Base-by-base conservation (phyloP, 2,329 filamentous ascomycete genomes). In the Hirsutella thompsonii region DNA sequence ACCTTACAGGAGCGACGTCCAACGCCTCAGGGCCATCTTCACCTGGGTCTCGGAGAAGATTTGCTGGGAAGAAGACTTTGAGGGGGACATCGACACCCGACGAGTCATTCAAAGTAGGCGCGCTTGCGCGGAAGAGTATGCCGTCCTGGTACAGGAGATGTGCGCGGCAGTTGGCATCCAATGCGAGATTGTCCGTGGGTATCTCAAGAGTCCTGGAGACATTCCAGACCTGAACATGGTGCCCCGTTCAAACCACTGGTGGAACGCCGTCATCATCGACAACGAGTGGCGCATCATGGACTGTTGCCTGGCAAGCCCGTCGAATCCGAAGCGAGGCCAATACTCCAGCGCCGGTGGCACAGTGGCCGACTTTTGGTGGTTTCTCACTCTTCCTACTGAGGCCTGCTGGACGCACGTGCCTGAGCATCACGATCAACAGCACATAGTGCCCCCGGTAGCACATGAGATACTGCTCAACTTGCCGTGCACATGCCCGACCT, bases 41-140 rank as follows among this genome's bases (percentile, higher is more conserved):
- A 95, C 85, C 1, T 98, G 90, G 90, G 86, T 94, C 5, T 77
- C 86, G n/a, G 92, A 98, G 57, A 88, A 90, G 51, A 81, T 98
- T 42, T 76, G 76, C 26, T 98, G 92, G 92, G 92, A 98, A 56
- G 90, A 95, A 52, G 88, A 94, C 48, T 88, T 87, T 47, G 87
- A 94, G 50, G 83, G 81, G n/a, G 72, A 82, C 8, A 64, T 92
- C 40, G 88, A 98, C 57, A 82, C 88, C 2, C 75, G 83, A 41
- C 77, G 85, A 37, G 85, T 94, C 4, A 80, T 98, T 26, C 81
- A 92, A 49, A 81, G 79, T 16, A 89, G 84, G 58, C 75, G 89
- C 46, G 92, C 79, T 5, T 94, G 83, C 49, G 81, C 87, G 18
- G 79, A 94, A 54, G 93, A 98, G 60, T 90, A 95, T 45, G 88